Base-by-base conservation (phyloP, 2,329 filamentous ascomycete species). In the Aureobasidium mangrovei region DNA sequence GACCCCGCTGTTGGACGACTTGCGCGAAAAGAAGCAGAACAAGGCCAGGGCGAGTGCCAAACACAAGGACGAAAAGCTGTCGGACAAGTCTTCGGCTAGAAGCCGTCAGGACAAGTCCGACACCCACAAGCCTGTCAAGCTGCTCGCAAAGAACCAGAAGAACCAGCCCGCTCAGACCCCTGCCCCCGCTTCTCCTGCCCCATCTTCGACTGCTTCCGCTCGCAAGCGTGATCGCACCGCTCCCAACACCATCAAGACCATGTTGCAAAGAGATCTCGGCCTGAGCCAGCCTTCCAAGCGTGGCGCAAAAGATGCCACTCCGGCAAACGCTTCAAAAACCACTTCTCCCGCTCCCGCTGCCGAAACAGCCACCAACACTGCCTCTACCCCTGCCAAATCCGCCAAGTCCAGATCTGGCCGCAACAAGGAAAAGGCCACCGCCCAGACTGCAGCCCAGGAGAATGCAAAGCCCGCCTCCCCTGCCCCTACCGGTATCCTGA, bases 1-100 rank as follows among this genome's bases (percentile, higher is more conserved):
- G 0, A 97, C 93, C 0, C 93, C 93, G 0, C 72, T 98, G 51
- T 87, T 97, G 53, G 89, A 96, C 65, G 94, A 84, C 60, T 77
- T 96, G 35, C 86, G 86, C 60, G 91, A 96, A 68, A 95, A 94
- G 72, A 96, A 95, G 72, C 88, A 88, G 10, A 88, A 82, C 66
- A 82, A 81, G 64, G 77, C 77, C 32, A 78, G 77, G 55, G 47
- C 18, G 18, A 18, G 18, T 18, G 67, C 70, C 4, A 75, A 63
- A 42, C 49, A 59, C 10, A 66, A 65, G 44, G 64, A 63, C 39
- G 64, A 64, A 29, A 65, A 64, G 54, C 81, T 65, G 53, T 62
- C 60, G 6, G 63, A 54, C 18, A 82, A 58, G 59, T 57, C 53
- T 62, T 64, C 51, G 66, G 71, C 32, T 70, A 70, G 63, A 31